Conservation (phyloP, 1,139 yeast species). For the Casaregolazyma suthepensis region DNA sequence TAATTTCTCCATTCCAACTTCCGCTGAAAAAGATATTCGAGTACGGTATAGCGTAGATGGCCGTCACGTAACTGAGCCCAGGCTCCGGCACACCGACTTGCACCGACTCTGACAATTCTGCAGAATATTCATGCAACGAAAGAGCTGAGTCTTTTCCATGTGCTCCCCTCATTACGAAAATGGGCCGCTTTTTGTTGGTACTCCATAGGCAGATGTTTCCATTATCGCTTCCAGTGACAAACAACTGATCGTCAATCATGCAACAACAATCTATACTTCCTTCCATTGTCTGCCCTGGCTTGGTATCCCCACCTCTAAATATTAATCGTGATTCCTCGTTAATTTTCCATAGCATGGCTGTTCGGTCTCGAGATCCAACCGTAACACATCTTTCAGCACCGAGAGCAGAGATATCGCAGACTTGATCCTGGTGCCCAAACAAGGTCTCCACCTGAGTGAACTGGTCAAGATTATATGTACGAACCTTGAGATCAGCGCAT, state of each 20-base stretch:
- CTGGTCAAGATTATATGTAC: constrained; percentile 82
- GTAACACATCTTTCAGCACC: constrained; percentile 88
- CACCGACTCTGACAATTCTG: constrained; percentile 47
- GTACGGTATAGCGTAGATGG: constrained; percentile 81
- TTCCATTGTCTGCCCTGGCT: constrained; percentile 41
- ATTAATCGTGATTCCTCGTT: constrained; percentile 91
- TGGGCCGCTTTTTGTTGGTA: constrained; percentile 80
- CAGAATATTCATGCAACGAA: constrained; percentile 52
- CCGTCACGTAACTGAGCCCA: constrained; percentile 82
- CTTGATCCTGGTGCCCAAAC: constrained; percentile 92
- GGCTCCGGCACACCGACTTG: constrained; percentile 48
- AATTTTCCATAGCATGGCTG: constrained; percentile 95
- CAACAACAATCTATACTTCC: constrained; percentile 88
- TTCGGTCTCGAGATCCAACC: constrained; percentile 90
- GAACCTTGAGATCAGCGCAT: constrained; percentile 83
- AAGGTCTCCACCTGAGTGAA: constrained; percentile 82
- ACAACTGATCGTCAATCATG: constrained; percentile 88
- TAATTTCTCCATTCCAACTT: constrained; percentile 72
- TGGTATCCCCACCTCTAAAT: constrained; percentile 77
- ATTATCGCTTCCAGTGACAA: constrained; percentile 91
- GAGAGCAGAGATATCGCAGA: constrained; percentile 72
- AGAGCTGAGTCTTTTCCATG: constrained; percentile 68
- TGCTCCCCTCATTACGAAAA: constrained; percentile 58
- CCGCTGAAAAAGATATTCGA: constrained; percentile 82
- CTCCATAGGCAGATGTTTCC: constrained; percentile 89